A percentile compares a stretch with the other conserved stretches of the same genome.
These are phyloP conservation scores for Nidularia pulvinata DNA, from an alignment of 768 basidiomycete genomes.

Conservation along the genomic window DNA sequence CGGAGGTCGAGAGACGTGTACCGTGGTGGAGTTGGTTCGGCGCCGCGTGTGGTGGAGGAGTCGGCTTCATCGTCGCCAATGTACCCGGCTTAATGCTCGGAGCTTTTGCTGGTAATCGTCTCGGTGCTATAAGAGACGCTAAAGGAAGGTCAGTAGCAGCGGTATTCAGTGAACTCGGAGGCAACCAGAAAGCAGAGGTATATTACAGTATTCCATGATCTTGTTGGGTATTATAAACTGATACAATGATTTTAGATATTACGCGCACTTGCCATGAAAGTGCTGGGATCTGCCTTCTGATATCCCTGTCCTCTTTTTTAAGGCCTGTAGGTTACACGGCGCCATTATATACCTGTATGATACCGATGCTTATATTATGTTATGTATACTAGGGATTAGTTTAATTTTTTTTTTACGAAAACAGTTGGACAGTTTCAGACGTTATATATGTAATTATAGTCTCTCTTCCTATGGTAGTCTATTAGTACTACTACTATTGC, in stretches of 20 bases:
- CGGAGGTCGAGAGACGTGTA: slow-evolving; percentile 71
- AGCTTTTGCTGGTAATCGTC: slow-evolving; percentile 84
- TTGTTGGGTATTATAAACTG: neutral
- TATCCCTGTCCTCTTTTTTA: slow-evolving; percentile 4
- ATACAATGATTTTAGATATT: slow-evolving; percentile 67
- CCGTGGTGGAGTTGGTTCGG: slow-evolving; percentile 84
- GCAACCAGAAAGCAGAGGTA: slow-evolving; percentile 87
- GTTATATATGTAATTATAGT: no score
- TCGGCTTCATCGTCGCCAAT: slow-evolving; percentile 69
- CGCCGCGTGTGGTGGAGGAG: slow-evolving; percentile 68
- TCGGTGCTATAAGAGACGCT: slow-evolving; percentile 91
- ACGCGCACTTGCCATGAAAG: slow-evolving; percentile 80
- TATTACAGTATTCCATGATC: slow-evolving; percentile 10
- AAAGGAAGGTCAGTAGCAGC: slow-evolving; percentile 93
- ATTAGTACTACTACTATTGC: no score
- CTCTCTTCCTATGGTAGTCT: no score
- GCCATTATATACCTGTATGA: no score
- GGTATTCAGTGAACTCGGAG: slow-evolving; percentile 79
- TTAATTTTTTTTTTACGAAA: no score
- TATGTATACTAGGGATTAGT: no score
- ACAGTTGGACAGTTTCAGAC: no score
- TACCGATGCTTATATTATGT: no score
- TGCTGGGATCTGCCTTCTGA: slow-evolving; percentile 64
- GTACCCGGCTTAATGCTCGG: slow-evolving; percentile 87
- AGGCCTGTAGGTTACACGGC: no score